Evolutionary conservation across 352 stramenopile genomes (phyloP).

Genomic region (Phytophthora boehmeriae): DNA sequence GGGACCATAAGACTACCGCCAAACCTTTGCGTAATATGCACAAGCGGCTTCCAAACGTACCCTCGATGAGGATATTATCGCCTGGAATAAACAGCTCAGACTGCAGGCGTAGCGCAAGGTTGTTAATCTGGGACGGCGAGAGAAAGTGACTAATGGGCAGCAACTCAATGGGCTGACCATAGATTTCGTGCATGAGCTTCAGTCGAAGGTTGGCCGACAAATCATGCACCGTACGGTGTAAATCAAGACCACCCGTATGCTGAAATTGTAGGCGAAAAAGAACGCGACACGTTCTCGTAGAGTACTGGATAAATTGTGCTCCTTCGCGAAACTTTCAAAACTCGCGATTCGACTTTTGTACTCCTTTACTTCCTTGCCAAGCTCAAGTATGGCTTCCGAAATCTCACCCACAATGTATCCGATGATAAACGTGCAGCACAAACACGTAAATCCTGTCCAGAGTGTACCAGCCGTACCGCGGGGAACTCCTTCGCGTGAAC

Average conservation of each 20-base stretch:
- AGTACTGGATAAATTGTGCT: conserved; percentile 47
- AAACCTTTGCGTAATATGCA: conserved; percentile 71
- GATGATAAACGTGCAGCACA: conserved; percentile 77
- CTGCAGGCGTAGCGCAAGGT: conserved; percentile 61
- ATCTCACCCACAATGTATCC: conserved; percentile 80
- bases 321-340: conserved; percentile 79
- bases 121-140: conserved; percentile 61
- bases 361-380: conserved; percentile 76
- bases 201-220: conserved; percentile 71
- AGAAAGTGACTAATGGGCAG: conserved; percentile 67
- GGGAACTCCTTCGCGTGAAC: conserved; percentile 64
- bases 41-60: conserved; percentile 59
- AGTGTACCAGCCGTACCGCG: conserved; percentile 47
- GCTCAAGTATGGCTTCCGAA: conserved; percentile 78
- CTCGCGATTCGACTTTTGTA: conserved; percentile 71
- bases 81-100: conserved; percentile 75
- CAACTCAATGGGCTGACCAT: conserved; percentile 48
- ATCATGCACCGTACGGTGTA: conserved; percentile 63
- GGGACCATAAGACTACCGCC: conserved; percentile 57
- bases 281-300: conserved; percentile 62
- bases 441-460: conserved; percentile 61
- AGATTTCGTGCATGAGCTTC: conserved; percentile 80
- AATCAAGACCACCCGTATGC: conserved; percentile 54
- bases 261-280: conserved; percentile 72
- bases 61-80: conserved; percentile 65